Conservation (phyloP, 306 rosid species). For the Malus sieversii region DNA sequence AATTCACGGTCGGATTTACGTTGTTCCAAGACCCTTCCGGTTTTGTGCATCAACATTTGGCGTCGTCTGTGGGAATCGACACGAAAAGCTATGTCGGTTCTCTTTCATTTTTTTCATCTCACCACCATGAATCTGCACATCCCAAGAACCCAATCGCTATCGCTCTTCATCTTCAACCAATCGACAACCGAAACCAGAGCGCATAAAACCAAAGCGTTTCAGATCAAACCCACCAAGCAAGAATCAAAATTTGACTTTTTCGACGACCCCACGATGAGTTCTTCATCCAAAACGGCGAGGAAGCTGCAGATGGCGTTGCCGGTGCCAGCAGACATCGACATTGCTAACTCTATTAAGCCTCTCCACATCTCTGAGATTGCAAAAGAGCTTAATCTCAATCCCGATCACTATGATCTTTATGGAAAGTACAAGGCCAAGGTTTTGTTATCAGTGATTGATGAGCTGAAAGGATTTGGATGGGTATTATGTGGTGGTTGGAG, state of each 20-base stretch:
- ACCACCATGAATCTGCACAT: too few species aligned
- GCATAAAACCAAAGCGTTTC: not conserved
- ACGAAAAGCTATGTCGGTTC: too few species aligned
- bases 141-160: not conserved
- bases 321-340: conserved; percentile 87
- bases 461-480: conserved; percentile 63
- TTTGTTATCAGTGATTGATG: conserved; percentile 67
- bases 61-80: too few species aligned
- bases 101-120: too few species aligned
- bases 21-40: too few species aligned
- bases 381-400: conserved; percentile 52
- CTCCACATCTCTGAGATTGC: conserved; percentile 79
- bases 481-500: conserved; percentile 93
- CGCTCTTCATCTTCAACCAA: not conserved
- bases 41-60: too few species aligned
- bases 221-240: not conserved
- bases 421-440: conserved; percentile 97
- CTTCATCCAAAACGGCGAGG: conserved; percentile 47
- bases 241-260: not conserved
- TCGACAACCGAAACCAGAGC: not conserved
- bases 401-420: conserved; percentile 77
- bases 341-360: conserved; percentile 83
- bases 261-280: conserved; percentile 38
- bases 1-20: too few species aligned
- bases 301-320: conserved; percentile 70